A percentile compares a stretch with the other conserved stretches of the same genome.
Evolutionary conservation across 768 basidiomycete genomes (phyloP).

Genomic region (Steccherinum ochraceum): DNA sequence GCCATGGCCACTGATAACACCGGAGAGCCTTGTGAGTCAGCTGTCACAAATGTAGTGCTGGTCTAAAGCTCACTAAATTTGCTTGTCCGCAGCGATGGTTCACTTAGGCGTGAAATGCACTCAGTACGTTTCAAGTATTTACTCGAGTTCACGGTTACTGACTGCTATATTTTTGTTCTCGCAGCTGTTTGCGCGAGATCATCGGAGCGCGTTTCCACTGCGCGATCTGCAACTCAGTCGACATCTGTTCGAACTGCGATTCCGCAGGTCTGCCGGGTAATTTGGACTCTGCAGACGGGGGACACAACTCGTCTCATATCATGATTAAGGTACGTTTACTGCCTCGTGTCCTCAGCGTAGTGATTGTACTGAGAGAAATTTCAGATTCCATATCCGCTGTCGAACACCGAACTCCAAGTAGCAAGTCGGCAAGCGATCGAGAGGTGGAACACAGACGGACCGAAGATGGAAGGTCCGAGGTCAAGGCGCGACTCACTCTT

Average conservation of each 20-base stretch:
- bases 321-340: constrained; percentile 73
- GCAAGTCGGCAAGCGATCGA: constrained; percentile 70
- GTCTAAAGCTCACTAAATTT: background rate
- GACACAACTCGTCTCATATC: constrained; percentile 82
- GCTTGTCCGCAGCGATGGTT: constrained; percentile 45
- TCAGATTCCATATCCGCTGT: constrained; percentile 84
- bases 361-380: too few species aligned
- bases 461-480: constrained; percentile 35
- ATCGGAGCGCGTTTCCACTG: constrained; percentile 92
- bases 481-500: constrained; percentile 53
- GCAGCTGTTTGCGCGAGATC: constrained; percentile 83
- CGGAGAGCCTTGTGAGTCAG: constrained; percentile 60
- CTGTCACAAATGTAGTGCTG: background rate
- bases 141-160: background rate
- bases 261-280: constrained; percentile 82
- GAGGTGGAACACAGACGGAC: constrained; percentile 76
- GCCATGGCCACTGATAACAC: constrained; percentile 30
- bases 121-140: constrained; percentile 50
- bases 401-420: constrained; percentile 63
- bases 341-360: too few species aligned
- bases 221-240: constrained; percentile 77
- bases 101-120: constrained; percentile 83
- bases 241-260: constrained; percentile 86
- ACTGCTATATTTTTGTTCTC: background rate
- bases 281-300: constrained; percentile 68